Evolutionary conservation across 768 basidiomycete genomes (phyloP).

Genomic region (Pleurotus pulmonarius): DNA sequence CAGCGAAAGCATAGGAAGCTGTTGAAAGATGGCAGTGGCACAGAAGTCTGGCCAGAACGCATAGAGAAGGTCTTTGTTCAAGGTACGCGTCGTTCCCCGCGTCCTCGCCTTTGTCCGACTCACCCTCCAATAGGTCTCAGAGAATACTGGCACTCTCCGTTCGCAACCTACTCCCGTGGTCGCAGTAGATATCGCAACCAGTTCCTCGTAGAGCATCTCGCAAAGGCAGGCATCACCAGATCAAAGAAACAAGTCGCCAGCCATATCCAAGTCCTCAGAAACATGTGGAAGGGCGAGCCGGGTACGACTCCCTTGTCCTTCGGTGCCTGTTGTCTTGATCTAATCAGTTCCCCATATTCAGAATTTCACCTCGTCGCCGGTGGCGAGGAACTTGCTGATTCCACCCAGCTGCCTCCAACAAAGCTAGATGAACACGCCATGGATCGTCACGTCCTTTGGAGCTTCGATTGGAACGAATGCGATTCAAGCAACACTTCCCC

Average conservation of each 20-base stretch:
- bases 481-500: constrained; percentile 39
- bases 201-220: constrained; percentile 79
- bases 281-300: constrained; percentile 86
- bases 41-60: constrained; percentile 80
- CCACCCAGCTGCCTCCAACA: constrained; percentile 41
- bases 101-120: constrained; percentile 6
- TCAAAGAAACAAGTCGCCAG: constrained; percentile 89
- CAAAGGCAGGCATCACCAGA: constrained; percentile 63
- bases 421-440: constrained; percentile 51
- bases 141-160: constrained; percentile 78
- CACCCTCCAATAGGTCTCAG: constrained; percentile 48
- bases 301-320: constrained; percentile 36
- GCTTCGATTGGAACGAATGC: constrained; percentile 42
- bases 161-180: constrained; percentile 73
- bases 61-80: constrained; percentile 77
- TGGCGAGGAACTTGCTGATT: constrained; percentile 65
- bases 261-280: constrained; percentile 79
- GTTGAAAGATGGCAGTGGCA: constrained; percentile 72
- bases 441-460: constrained; percentile 34
- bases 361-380: constrained; percentile 80
- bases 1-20: constrained; percentile 83
- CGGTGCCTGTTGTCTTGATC: constrained; percentile 13
- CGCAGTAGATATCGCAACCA: constrained; percentile 82
- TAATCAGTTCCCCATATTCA: constrained; percentile 21
- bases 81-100: constrained; percentile 34